Conservation (phyloP, 176 grass and related monocot species). For the Phyllostachys edulis region DNA sequence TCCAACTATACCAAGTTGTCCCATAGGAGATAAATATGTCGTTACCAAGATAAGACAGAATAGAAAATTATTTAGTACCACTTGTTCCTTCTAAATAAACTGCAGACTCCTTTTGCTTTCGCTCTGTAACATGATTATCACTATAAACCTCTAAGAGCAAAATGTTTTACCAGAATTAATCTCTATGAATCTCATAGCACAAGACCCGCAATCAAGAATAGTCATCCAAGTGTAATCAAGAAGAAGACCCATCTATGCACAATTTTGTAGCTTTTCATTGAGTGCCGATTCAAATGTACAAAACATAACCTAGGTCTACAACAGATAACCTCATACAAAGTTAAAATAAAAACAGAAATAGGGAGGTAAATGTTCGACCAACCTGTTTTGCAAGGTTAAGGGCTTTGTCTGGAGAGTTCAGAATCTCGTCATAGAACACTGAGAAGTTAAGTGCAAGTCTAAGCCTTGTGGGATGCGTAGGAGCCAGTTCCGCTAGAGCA, state of each 20-base stretch:
- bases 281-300: neutral
- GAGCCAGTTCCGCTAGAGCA: constrained; percentile 71
- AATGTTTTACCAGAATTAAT: neutral
- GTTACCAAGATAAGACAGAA: neutral
- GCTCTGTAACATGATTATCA: neutral
- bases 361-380: constrained; percentile 8
- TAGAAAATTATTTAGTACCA: neutral
- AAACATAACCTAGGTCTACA: neutral
- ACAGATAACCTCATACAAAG: neutral
- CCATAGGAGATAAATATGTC: neutral
- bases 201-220: neutral
- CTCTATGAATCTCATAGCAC: neutral
- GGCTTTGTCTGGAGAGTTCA: constrained; percentile 85
- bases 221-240: neutral
- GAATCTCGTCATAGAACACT: constrained; percentile 90
- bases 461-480: constrained; percentile 85
- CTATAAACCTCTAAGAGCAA: neutral
- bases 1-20: neutral
- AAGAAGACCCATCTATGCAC: neutral
- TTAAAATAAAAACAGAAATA: neutral
- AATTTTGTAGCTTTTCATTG: neutral
- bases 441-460: constrained; percentile 89
- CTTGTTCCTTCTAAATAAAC: neutral
- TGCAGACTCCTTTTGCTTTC: neutral
- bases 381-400: constrained; percentile 90